Percentiles rank a stretch among this genome's conserved stretches.
Conservation (phyloP, 768 basidiomycete genomes). For the Porphyrellus cyaneotinctus region DNA sequence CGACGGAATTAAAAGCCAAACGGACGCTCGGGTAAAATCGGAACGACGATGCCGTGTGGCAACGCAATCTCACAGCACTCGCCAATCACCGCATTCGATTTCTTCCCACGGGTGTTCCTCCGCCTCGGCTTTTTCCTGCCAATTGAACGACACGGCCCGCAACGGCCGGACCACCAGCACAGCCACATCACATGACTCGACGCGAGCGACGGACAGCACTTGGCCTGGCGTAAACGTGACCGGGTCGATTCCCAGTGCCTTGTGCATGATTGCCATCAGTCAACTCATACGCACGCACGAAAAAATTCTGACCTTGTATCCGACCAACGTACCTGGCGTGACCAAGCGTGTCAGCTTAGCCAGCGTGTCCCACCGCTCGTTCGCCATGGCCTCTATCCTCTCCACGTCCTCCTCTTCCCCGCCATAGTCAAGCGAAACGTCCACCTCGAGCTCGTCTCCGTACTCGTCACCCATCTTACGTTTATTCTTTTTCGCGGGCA, state of each 20-base stretch:
- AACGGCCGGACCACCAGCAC: constrained; percentile 17
- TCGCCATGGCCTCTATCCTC: constrained; percentile 9
- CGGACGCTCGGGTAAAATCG: constrained; percentile 19
- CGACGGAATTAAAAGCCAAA: constrained; percentile 17
- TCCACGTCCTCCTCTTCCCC: not conserved
- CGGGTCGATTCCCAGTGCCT: constrained; percentile 60
- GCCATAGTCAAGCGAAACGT: constrained; percentile 11
- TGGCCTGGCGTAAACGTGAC: constrained; percentile 57
- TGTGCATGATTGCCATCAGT: not conserved
- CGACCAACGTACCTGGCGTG: constrained; percentile 33
- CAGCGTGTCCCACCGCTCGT: constrained; percentile 20
- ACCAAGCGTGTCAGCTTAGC: constrained; percentile 27
- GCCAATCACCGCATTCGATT: constrained; percentile 30
- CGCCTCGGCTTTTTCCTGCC: constrained; percentile 15
- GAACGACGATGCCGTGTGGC: constrained; percentile 11
- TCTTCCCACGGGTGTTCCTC: constrained; percentile 29
- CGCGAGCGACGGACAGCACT: constrained; percentile 43
- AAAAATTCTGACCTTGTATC: constrained; percentile 44
- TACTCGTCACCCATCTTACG: constrained; percentile 15
- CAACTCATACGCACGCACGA: not conserved
- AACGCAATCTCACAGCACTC: constrained; percentile 18
- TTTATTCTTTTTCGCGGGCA: constrained; percentile 34
- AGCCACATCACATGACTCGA: constrained; percentile 24
- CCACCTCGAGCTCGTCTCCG: not conserved
- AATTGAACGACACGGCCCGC: constrained; percentile 29